phyloP scores from a whole-genome alignment of 192 early-diverging fungal genomes.

The Blastocladiella britannica region DNA sequence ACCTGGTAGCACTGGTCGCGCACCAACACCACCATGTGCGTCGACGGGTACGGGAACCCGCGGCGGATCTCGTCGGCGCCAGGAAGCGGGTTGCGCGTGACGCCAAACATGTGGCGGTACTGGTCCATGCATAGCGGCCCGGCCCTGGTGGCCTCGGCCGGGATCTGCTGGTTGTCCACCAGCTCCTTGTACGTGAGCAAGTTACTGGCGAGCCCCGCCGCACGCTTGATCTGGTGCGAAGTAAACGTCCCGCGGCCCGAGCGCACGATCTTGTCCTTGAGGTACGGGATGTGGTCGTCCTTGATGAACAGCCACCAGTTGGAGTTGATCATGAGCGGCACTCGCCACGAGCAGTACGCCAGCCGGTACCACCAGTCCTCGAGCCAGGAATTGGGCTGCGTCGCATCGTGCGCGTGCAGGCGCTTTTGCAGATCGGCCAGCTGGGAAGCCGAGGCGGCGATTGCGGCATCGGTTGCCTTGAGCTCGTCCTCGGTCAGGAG shows the following conservation, averaged over 20 bases:
- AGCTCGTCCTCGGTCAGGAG: constrained; percentile 39
- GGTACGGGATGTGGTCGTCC: constrained; percentile 32
- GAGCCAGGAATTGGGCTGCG: constrained; percentile 60
- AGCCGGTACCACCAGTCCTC: constrained; percentile 62
- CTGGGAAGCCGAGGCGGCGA: constrained; percentile 33
- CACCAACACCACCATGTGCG: constrained; percentile 68
- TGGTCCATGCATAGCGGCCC: constrained; percentile 87
- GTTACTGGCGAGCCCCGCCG: constrained; percentile 44
- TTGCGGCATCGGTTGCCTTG: constrained; percentile 33
- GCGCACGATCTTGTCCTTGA: constrained; percentile 10
- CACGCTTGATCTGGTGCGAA: constrained; percentile 56
- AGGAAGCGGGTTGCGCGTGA: constrained; percentile 49
- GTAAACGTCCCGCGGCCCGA: constrained; percentile 27
- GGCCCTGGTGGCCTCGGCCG: constrained; percentile 42
- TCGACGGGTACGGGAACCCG: constrained; percentile 45
- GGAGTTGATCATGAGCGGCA: constrained; percentile 60
- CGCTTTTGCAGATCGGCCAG: constrained; percentile 59
- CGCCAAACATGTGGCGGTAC: constrained; percentile 66
- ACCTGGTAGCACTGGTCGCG: constrained; percentile 72
- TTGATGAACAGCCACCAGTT: constrained; percentile 64
- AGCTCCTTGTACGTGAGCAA: constrained; percentile 54
- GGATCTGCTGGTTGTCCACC: constrained; percentile 35
- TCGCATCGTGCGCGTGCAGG: constrained; percentile 41
- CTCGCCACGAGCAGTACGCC: constrained; percentile 67
- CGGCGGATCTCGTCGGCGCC: constrained; percentile 46